Evolutionary conservation across 139 green algal genomes (phyloP), one percentile per base, ranked within the genome.

Genomic region (Chlorokybus atmophyticus): DNA sequence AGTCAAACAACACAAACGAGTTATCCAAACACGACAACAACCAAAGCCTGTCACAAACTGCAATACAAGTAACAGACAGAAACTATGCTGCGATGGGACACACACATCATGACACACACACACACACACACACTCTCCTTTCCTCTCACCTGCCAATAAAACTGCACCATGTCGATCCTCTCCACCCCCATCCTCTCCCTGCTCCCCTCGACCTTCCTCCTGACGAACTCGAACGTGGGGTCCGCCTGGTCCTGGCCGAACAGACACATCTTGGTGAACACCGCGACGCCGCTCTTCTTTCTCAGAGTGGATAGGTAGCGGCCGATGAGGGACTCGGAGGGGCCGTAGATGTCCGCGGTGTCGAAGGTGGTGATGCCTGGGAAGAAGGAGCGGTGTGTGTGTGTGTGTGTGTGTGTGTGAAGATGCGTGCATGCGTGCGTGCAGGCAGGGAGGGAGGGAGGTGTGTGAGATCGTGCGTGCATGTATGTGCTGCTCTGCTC

Each of bases 231-330:
- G 44, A 78, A 71, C 40, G 79, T 59, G 32, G 80, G 57, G 57
- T 82, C 73, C 2, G 79, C 32, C 0, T 55, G 40, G 4, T 73
- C 57, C 3, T 74, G 38, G 0, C 71, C 69, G 53, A 92, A 90
- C 24, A 82, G 73, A 64, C 85, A 94, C 29, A 85, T 79, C 71
- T 94, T 94, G 28, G 83, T 89, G 10, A 83, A 65, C 1, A 93
- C 73, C 72, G 87, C 67, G 30, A 71, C 23, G 2, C 51, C 32
- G n/a, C n/a, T n/a, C n/a, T n/a, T n/a, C 35, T n/a, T 10, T n/a
- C 21, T 44, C 38, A 17, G 29, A 23, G 25, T 57, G 8, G 19
- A 19, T 25, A 84, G 53, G 65, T 75, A 80, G 66, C 65, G 59
- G 1, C 85, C 85, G 30, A 94, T 91, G 26, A 94, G 57, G 23